Conservation (phyloP, 768 basidiomycete species). For the Pisolithus orientalis region DNA sequence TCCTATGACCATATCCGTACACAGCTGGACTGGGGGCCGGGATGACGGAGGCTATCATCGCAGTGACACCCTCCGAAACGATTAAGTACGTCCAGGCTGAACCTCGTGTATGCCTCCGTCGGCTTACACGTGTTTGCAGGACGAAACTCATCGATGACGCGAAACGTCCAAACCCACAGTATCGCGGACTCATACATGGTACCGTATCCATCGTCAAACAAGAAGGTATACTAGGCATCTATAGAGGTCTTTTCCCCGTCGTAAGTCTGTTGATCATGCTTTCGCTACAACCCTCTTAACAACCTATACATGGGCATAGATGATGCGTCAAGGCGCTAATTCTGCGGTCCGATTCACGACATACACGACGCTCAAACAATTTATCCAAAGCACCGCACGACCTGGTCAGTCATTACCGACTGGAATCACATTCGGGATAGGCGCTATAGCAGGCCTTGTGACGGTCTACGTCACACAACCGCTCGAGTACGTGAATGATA, state of each 20-base stretch:
- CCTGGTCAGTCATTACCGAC: conserved; percentile 82
- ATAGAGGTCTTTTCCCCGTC: conserved; percentile 90
- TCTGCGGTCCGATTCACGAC: conserved; percentile 95
- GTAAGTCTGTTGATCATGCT: conserved; percentile 40
- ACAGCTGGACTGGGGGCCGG: conserved; percentile 81
- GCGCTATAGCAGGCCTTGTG: conserved; percentile 88
- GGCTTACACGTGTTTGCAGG: conserved; percentile 35
- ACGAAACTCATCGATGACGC: conserved; percentile 97
- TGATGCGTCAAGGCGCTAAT: conserved; percentile 97
- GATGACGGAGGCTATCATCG: conserved; percentile 86
- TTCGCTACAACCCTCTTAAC: neutral
- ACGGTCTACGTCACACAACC: conserved; percentile 92
- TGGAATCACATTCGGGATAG: conserved; percentile 90
- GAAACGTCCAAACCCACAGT: conserved; percentile 77
- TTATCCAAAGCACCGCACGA: conserved; percentile 77
- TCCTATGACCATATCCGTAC: neutral
- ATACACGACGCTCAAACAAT: conserved; percentile 89
- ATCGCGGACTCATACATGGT: conserved; percentile 83
- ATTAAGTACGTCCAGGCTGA: conserved; percentile 68
- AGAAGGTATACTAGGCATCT: conserved; percentile 82
- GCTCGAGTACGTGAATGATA: conserved; percentile 51
- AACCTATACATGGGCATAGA: conserved; percentile 37
- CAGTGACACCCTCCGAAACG: conserved; percentile 96
- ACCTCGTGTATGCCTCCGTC: neutral
- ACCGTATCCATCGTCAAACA: conserved; percentile 71